These are phyloP conservation scores for Sclerotinia trifoliorum DNA, from an alignment of 2,329 filamentous ascomycete species.

Conservation along the genomic window DNA sequence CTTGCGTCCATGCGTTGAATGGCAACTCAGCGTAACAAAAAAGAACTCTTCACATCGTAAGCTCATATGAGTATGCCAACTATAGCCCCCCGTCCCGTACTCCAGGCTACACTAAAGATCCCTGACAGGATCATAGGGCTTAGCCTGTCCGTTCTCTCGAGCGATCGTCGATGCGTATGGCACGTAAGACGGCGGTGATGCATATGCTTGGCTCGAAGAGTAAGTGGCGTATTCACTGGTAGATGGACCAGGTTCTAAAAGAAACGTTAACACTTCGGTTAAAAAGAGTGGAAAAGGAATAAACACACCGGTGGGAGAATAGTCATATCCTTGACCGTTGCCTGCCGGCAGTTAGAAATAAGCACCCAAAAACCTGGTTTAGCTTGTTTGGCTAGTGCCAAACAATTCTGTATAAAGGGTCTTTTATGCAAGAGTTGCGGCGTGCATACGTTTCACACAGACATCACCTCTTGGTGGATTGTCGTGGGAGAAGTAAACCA, in stretches of 20 bases:
- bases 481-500: not conserved
- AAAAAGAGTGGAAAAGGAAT: not conserved
- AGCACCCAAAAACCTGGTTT: not conserved
- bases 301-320: constrained; percentile 11
- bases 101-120: constrained; percentile 14
- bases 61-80: not conserved
- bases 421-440: not conserved
- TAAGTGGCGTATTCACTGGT: constrained; percentile 5
- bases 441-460: not conserved
- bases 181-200: not conserved
- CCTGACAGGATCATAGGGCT: constrained; percentile 28
- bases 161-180: constrained; percentile 5
- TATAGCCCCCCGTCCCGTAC: not conserved
- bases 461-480: not conserved
- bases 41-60: not conserved
- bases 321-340: constrained; percentile 11
- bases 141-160: not conserved
- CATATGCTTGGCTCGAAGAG: not conserved
- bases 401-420: not conserved
- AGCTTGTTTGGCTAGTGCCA: not conserved
- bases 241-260: not conserved
- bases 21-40: constrained; percentile 1
- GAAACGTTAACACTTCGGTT: not conserved
- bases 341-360: constrained; percentile 13
- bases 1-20: not conserved